Percentiles rank a stretch among this genome's conserved stretches.
phyloP scores from a whole-genome alignment of 495 filamentous ascomycete species.

The Podospora conica region DNA sequence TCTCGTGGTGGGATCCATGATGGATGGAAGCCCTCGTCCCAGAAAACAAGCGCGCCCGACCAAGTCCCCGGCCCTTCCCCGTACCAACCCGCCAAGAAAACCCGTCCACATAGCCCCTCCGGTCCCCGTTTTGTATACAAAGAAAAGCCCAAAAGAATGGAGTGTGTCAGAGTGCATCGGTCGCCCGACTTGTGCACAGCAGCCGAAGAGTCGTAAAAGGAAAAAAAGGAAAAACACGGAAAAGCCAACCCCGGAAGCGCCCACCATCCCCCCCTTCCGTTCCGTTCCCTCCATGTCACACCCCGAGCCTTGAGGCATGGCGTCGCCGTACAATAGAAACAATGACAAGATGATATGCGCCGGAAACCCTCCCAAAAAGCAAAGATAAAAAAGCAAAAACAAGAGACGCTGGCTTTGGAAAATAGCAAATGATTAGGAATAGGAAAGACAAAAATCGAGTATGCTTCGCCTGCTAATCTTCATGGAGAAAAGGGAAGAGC shows the following conservation, averaged over 20 bases:
- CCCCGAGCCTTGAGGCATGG: conserved; percentile 22
- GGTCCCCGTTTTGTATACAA: conserved; percentile 7
- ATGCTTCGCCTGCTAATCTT: conserved; percentile 29
- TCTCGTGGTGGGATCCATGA: conserved; percentile 1
- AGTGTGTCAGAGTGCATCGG: not conserved
- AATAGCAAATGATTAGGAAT: conserved; percentile 21
- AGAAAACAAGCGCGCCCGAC: not conserved
- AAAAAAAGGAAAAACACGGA: not conserved
- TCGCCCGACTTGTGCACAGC: not conserved
- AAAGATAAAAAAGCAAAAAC: conserved; percentile 13
- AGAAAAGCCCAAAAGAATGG: conserved; percentile 12
- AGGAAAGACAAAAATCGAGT: conserved; percentile 11
- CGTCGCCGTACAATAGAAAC: conserved; percentile 18
- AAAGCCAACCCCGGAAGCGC: conserved; percentile 2
- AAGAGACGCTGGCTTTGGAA: conserved; percentile 10
- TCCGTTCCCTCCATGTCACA: not conserved
- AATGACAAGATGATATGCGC: conserved; percentile 13
- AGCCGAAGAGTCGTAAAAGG: conserved; percentile 1
- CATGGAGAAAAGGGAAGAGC: conserved; percentile 8
- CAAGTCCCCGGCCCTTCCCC: not conserved
- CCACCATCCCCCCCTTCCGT: not conserved
- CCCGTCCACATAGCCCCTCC: not conserved
- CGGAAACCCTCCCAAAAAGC: conserved; percentile 20
- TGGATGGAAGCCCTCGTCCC: not conserved
- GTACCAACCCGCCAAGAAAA: not conserved